Evolutionary conservation across 768 basidiomycete genomes (phyloP), one percentile per base, ranked within the genome.

Genomic region (Rhodotorula graminis): DNA sequence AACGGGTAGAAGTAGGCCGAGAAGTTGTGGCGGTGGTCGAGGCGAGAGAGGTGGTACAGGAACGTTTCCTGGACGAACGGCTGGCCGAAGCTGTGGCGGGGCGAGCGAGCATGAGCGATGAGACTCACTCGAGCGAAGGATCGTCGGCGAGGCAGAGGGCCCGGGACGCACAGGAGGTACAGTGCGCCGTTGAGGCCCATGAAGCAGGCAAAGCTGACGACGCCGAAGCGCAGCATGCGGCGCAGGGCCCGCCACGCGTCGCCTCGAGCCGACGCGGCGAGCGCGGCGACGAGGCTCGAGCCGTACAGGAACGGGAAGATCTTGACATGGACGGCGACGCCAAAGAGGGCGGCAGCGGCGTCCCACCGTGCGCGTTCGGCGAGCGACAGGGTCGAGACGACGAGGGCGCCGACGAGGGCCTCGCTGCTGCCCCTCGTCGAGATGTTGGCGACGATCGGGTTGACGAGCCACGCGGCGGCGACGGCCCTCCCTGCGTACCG

Each of bases 1-100:
- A 90, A 92, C 47, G 90, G 87, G 80, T 98, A 97, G 82, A 96
- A 98, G 83, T 97, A 96, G 0, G 93, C 91, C 12, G 94, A 93
- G 82, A 99, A 98, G 81, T 99, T 99, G 82, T 98, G 96, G 67
- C 95, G 89, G 78, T 98, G 94, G 81, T 99, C 96, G 29, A 91
- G 87, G 29, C 96, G 87, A 74, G 89, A 87, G 18, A 92, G 82
- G 76, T 98, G 96, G 80, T 98, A 98, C 23, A 98, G 84, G 80
- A 93, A 98, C 2, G 96, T 88, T 80, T 98, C 90, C 67, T 90
- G 84, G 29, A 98, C 81, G 83, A 98, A 96, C 0, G 95, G 89
- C 74, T 89, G 84, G 27, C 96, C 96, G 94, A 96, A 99, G 62
- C 95, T 98, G 52, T 16, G 56, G 37, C 27, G 65, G 74, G 29